Conservation (phyloP, 2,329 filamentous ascomycete species). For the Plectosphaerella cucumerina region DNA sequence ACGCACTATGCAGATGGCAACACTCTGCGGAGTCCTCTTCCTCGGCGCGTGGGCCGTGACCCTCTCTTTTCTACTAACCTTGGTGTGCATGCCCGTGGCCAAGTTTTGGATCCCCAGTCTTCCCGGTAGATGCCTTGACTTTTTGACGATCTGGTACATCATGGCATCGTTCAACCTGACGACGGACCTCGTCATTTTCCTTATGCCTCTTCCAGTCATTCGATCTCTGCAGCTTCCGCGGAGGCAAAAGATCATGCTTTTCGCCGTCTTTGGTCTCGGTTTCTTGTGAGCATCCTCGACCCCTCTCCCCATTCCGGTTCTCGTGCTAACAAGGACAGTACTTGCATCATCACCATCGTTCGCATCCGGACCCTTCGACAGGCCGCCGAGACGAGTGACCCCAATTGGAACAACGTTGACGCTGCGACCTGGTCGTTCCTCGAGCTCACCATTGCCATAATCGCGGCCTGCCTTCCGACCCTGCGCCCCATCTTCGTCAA, state of each 20-base stretch:
- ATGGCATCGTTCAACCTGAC: constrained; percentile 21
- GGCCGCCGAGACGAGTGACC: constrained; percentile 14
- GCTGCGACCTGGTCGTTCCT: constrained; percentile 25
- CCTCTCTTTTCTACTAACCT: constrained; percentile 21
- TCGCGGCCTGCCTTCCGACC: constrained; percentile 22
- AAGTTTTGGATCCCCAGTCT: constrained; percentile 18
- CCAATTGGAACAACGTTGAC: constrained; percentile 24
- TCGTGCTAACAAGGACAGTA: constrained; percentile 9
- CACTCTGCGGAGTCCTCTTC: constrained; percentile 18
- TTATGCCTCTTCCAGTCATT: constrained; percentile 11
- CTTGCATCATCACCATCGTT: constrained; percentile 20
- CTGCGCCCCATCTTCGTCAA: constrained; percentile 21
- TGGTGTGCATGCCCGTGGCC: constrained; percentile 21
- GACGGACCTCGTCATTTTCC: constrained; percentile 12
- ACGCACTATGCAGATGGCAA: constrained; percentile 16
- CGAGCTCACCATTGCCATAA: constrained; percentile 23
- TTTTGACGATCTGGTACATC: constrained; percentile 21
- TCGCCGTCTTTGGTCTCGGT: constrained; percentile 17
- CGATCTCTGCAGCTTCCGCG: constrained; percentile 3
- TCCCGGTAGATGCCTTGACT: constrained; percentile 18
- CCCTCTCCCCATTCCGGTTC: background rate
- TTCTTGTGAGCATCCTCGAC: constrained; percentile 18
- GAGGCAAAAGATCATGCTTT: constrained; percentile 9
- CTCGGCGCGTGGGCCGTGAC: constrained; percentile 21
- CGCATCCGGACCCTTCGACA: constrained; percentile 22